Percentiles rank a stretch among this genome's conserved stretches.
Conservation (phyloP, 2,329 filamentous ascomycete species). For the Cytospora mali region DNA sequence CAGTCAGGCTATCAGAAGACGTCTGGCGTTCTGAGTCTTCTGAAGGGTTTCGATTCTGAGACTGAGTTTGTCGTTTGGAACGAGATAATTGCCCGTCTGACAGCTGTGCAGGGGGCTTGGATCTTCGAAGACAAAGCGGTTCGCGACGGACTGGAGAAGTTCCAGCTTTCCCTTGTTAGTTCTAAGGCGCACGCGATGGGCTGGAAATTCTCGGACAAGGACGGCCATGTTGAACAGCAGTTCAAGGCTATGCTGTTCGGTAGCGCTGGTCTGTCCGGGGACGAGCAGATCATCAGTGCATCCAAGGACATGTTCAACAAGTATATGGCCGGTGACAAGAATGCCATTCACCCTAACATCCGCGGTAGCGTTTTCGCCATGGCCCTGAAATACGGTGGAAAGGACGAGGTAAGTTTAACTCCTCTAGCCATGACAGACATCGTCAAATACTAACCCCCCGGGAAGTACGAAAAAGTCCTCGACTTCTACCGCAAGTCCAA, state of each 20-base stretch:
- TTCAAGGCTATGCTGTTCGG: constrained; percentile 93
- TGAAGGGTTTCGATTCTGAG: constrained; percentile 85
- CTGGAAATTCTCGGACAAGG: constrained; percentile 82
- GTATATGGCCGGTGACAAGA: constrained; percentile 76
- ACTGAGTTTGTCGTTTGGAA: constrained; percentile 93
- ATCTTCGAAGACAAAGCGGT: constrained; percentile 77
- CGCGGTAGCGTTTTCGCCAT: constrained; percentile 85
- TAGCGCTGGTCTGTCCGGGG: constrained; percentile 77
- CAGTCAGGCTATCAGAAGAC: constrained; percentile 93
- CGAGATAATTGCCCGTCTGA: constrained; percentile 80
- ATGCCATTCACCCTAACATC: constrained; percentile 89
- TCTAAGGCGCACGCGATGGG: constrained; percentile 83
- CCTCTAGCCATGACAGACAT: neutral
- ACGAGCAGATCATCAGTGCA: constrained; percentile 75
- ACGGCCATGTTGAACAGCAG: constrained; percentile 89
- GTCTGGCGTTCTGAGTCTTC: constrained; percentile 80
- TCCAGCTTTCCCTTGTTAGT: constrained; percentile 77
- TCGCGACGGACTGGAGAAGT: constrained; percentile 77
- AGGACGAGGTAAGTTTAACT: constrained; percentile 66
- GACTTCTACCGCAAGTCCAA: constrained; percentile 74
- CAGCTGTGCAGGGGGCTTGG: constrained; percentile 82
- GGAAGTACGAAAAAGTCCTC: constrained; percentile 73
- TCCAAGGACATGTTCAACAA: constrained; percentile 89
- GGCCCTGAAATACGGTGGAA: constrained; percentile 79
- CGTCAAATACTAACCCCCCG: constrained; percentile 25